phyloP scores from a whole-genome alignment of 768 basidiomycete genomes.

The Jaapia argillacea region DNA sequence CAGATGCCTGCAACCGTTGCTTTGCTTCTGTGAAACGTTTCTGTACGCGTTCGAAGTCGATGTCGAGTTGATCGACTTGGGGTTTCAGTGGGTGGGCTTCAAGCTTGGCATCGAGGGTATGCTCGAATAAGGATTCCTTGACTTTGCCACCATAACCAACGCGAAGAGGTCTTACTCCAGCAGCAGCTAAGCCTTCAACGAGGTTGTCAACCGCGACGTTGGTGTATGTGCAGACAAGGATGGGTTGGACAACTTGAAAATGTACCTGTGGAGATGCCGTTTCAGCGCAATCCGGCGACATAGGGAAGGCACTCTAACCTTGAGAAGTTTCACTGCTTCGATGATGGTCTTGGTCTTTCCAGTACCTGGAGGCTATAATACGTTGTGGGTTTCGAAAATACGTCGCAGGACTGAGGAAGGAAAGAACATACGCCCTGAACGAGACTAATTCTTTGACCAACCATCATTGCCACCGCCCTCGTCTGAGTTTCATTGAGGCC shows the following conservation, averaged over 20 bases:
- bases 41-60: slow-evolving; percentile 9
- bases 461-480: slow-evolving; percentile 79
- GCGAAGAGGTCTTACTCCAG: slow-evolving; percentile 65
- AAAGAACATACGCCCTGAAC: slow-evolving; percentile 69
- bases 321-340: slow-evolving; percentile 73
- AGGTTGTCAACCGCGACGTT: slow-evolving; percentile 92
- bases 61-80: slow-evolving; percentile 27
- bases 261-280: slow-evolving; percentile 34
- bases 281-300: background rate
- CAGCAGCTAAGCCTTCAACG: slow-evolving; percentile 56
- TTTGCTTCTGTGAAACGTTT: background rate
- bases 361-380: slow-evolving; percentile 71
- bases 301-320: slow-evolving; percentile 28
- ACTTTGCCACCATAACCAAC: slow-evolving; percentile 59
- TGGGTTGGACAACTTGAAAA: slow-evolving; percentile 74
- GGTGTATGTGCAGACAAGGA: slow-evolving; percentile 91
- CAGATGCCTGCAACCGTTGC: slow-evolving; percentile 17
- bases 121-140: slow-evolving; percentile 38
- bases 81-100: slow-evolving; percentile 46
- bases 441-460: slow-evolving; percentile 67
- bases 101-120: slow-evolving; percentile 58
- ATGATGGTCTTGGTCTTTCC: slow-evolving; percentile 92
- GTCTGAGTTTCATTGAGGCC: slow-evolving; percentile 70
- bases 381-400: slow-evolving; percentile 1
- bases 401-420: slow-evolving; percentile 1